These are phyloP conservation scores for Lyophyllum semitale DNA, from an alignment of 768 basidiomycete species.

Conservation along the genomic window DNA sequence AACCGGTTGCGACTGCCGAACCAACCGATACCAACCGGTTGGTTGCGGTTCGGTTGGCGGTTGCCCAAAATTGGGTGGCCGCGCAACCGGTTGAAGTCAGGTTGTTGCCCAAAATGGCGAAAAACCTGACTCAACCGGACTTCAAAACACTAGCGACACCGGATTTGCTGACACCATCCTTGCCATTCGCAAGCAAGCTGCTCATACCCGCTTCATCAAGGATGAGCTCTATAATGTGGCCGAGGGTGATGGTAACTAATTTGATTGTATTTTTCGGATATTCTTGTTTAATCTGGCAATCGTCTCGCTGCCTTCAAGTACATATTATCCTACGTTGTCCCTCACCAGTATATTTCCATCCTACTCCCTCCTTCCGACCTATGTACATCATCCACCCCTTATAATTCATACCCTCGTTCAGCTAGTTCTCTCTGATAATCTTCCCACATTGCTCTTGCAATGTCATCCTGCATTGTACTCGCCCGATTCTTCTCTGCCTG, in stretches of 20 bases:
- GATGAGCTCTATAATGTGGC: constrained; percentile 6
- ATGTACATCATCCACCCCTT: constrained; percentile 16
- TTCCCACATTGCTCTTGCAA: constrained; percentile 27
- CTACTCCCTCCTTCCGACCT: constrained; percentile 9
- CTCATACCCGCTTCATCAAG: constrained; percentile 12
- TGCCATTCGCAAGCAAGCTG: constrained; percentile 13
- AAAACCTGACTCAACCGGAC: too few species aligned
- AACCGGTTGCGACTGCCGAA: too few species aligned
- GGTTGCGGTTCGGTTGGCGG: too few species aligned
- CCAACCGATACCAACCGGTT: too few species aligned
- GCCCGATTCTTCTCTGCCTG: constrained; percentile 20
- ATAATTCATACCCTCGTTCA: neutral
- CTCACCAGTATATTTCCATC: neutral
- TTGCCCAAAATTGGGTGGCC: too few species aligned
- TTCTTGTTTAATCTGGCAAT: too few species aligned
- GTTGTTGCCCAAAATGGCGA: too few species aligned
- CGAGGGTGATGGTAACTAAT: neutral
- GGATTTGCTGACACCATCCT: constrained; percentile 15
- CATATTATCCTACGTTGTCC: too few species aligned
- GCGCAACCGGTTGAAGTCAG: too few species aligned
- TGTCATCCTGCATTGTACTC: constrained; percentile 16
- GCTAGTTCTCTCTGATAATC: constrained; percentile 7
- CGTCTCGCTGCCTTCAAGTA: too few species aligned
- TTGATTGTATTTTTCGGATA: too few species aligned
- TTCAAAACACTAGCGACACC: constrained; percentile 13